Conservation (phyloP, 2,329 filamentous ascomycete species). For the Diplodia scrobiculata region DNA sequence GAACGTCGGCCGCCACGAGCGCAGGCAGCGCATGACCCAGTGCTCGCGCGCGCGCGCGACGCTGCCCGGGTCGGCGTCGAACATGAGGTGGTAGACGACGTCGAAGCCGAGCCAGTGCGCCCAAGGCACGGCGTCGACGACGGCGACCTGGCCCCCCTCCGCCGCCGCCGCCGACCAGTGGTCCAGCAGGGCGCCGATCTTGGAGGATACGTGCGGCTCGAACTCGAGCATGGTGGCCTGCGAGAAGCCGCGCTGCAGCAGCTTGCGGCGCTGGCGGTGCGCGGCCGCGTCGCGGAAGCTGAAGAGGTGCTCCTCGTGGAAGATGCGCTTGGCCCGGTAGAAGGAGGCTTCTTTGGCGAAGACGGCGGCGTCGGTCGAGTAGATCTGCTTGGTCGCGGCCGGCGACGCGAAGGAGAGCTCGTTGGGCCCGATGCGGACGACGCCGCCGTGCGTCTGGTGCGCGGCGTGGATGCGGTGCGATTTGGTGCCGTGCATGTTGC, state of each 20-base stretch:
- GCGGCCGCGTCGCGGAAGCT: conserved; percentile 1
- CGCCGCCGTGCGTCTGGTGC: conserved; percentile 6
- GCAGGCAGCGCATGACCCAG: neutral
- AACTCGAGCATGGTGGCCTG: conserved; percentile 3
- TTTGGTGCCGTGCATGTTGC: conserved; percentile 1
- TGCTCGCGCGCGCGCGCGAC: neutral
- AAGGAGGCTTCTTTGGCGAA: conserved; percentile 5
- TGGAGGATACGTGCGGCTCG: neutral
- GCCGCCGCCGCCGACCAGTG: neutral
- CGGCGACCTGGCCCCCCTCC: neutral
- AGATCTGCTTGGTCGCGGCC: neutral
- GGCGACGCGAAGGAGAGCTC: conserved; percentile 23
- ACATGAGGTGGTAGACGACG: conserved; percentile 5
- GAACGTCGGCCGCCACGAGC: conserved; percentile 9
- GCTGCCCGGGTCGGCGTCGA: neutral
- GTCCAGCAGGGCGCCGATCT: neutral
- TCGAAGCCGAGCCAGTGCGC: conserved; percentile 6
- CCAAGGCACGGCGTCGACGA: neutral
- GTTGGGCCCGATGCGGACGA: conserved; percentile 27
- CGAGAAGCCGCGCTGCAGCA: conserved; percentile 19
- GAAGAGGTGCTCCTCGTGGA: conserved; percentile 1
- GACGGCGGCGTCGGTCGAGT: neutral
- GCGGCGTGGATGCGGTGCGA: conserved; percentile 8
- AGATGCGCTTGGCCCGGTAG: conserved; percentile 18
- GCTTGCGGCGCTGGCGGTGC: conserved; percentile 8